Conservation (phyloP, 2,329 filamentous ascomycete genomes). For the Coleophoma eucalyptorum region DNA sequence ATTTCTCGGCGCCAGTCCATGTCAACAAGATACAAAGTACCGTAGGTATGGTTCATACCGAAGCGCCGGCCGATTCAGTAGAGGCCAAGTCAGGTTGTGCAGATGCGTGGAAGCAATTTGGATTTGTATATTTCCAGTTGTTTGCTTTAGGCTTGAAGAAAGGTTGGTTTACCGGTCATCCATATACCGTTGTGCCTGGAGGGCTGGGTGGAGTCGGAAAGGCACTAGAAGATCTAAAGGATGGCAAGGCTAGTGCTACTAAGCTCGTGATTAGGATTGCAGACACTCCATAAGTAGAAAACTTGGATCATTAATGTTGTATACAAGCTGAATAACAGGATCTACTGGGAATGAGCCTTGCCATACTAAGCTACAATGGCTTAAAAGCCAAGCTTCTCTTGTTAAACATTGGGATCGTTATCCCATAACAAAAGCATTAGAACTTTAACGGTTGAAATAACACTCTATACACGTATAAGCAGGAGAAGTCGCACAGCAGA, state of each 20-base stretch:
- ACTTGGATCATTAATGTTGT: no score
- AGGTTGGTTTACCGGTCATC: background rate
- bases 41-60: background rate
- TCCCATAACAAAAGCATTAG: no score
- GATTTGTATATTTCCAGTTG: background rate
- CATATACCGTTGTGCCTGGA: background rate
- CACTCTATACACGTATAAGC: no score
- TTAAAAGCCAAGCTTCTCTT: no score
- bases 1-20: background rate
- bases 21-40: background rate
- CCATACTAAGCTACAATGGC: no score
- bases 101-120: background rate
- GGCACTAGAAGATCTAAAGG: background rate
- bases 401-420: no score
- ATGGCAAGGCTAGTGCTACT: background rate
- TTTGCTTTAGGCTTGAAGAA: background rate
- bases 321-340: no score
- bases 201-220: background rate
- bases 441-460: no score
- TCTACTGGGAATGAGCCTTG: no score
- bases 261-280: background rate
- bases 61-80: background rate
- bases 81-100: background rate
- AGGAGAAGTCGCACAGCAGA: no score
- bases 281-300: background rate